Base-by-base conservation (phyloP, 108 stramenopile species). In the Nitzschia sp. region DNA sequence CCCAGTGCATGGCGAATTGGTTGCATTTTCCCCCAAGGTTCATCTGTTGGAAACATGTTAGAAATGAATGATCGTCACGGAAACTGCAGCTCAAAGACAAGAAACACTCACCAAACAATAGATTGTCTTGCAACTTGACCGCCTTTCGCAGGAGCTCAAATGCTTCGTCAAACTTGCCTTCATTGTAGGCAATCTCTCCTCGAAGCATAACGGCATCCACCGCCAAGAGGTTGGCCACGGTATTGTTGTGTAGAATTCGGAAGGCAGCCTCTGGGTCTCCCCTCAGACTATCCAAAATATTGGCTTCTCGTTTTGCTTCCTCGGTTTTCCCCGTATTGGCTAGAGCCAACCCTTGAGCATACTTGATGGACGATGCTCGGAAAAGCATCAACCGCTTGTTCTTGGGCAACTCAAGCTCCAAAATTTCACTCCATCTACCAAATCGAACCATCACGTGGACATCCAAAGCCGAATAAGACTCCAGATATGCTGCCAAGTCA, bases 21-120 rank as follows among this genome's bases (percentile, higher is more conserved):
- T 69, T 87, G 85, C 93, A 94, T 94, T 50, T 88, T 89, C n/a
- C 93, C 93, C 93, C 93, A 94, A 12, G 93, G 93, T 57, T 94
- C 93, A 67, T 94, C 61, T 62, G 43, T 10, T 14, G 85, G n/a
- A 48, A 15, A 48, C 46, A 48, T 17, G 46, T 15, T 17, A 48
- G 17, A 5, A 3, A 6, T 48, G 46, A 17, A 17, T 17, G 6
- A 1, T 15, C 46, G 46, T 17, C n/a, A 17, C 6, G 6, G 17
- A 48, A 3, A 34, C 5, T 5, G 9, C 21, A 3, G 12, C 6
- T 19, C 53, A 34, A 34, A 34, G 46, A 48, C 14, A 48, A 48
- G 6, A 17, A 40, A 3, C 17, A 62, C 61, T 20, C 21, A 62
- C 61, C 70, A 64, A 81, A 94, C 42, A 85, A 77, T 69, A 94